Evolutionary conservation across 352 stramenopile species (phyloP), one percentile per base, ranked within the genome.

Genomic region (Achlya hypogyna): DNA sequence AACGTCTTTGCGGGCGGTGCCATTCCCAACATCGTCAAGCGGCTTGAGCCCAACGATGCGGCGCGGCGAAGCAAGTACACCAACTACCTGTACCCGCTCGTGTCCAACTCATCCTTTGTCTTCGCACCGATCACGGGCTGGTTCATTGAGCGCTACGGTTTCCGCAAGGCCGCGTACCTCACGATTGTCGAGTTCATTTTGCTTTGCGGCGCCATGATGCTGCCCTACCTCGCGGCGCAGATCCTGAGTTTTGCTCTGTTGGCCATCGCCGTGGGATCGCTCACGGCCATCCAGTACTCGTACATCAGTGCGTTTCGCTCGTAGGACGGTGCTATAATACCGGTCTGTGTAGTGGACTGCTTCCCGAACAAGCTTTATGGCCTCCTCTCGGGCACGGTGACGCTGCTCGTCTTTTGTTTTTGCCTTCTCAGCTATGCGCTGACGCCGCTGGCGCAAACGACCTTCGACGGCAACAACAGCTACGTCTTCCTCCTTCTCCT

Each of bases 11-110:
- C 9, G 16, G 59, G 59, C 29, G 59, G 59, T 10, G 59, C 59
- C 10, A 65, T 65, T 32, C 59, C 59, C 27, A 65, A 34, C 35
- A 54, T 65, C 5, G 42, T 65, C 42, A 72, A 75, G 54, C 69
- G 69, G 34, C 6, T 56, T 25, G 6, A 28, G 4, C 40, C 59
- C 8, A 35, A 65, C 28, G 53, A 78, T 47, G 47, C 62, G 0
- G 68, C 69, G 32, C 4, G 29, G 18, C 31, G 45, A 56, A 25
- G 29, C 29, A 20, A 5, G 27, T 65, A 65, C 59, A 65, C 59
- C 43, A 65, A 65, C 47, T 65, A 58, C 42, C 16, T 65, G 43
- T 65, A 65, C 32, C 59, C 59, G 25, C 59, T 65, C 5, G 42
- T 65, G 3, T 58, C 59, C 8, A 65, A 65, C 47, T 1, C 42